Evolutionary conservation across 257 asterid genomes (phyloP), one percentile per base, ranked within the genome.

Genomic region (Scutellaria baicalensis): DNA sequence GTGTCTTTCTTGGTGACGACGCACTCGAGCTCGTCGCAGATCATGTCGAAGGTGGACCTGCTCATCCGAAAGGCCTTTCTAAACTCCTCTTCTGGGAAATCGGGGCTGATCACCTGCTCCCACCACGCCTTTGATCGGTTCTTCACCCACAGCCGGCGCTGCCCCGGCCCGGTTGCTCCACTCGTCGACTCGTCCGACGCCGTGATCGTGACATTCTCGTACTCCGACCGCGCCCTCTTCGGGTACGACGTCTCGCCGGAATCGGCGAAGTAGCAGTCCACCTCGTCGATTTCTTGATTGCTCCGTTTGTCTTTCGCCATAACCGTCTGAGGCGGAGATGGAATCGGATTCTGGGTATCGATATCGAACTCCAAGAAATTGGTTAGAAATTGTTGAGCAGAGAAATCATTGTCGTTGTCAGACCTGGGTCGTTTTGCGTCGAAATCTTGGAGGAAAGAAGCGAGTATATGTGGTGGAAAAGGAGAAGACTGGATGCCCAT

Each of bases 51-150:
- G 0, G 98, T 92, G 0, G 89, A 78, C 57, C 71, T 80, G 65
- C 96, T 83, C 97, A 92, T 90, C 1, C 91, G 80, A 59, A 92
- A 92, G 0, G 89, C 86, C 3, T 72, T 75, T 49, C 66, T 73
- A 79, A 93, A 93, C 39, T 93, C 96, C 57, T 80, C 88, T 4
- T 88, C 97, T 0, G 98, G 90, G 31, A 79, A 90, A 21, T 86
- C 89, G 0, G 89, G 80, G 75, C 83, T 70, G 72, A 68, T 87
- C 18, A 83, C 83, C 7, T 71, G 90, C 74, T 92, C 92, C 98
- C 98, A 92, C 98, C 98, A 92, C 3, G 80, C 97, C 10, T 82
- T 88, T 0, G 98, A 90, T 31, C 98, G 81, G 69, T 16, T 59
- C 67, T 92, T 92, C 64, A 90, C 95, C 98, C 98, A 92, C 59